Percentiles rank a stretch among this genome's conserved stretches.
Evolutionary conservation across 768 basidiomycete genomes (phyloP).

Genomic region (Podaxis sp.): DNA sequence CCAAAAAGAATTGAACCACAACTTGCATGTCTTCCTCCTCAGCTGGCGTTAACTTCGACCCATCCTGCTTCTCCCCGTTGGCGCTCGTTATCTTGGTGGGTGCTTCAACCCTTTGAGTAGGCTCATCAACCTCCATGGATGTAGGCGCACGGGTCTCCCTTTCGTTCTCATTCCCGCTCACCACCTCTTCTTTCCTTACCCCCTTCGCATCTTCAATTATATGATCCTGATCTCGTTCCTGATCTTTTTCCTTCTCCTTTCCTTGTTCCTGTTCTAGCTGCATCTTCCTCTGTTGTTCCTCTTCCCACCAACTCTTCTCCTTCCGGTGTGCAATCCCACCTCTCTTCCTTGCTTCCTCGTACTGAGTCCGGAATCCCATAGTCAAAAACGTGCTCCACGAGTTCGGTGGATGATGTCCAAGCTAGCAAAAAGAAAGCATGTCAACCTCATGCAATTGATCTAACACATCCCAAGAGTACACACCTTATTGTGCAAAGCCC

Average conservation of each 20-base stretch:
- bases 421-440: slow-evolving; percentile 28
- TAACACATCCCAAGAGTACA: slow-evolving; percentile 1
- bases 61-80: not conserved
- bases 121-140: not conserved
- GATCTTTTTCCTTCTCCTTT: not conserved
- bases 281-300: slow-evolving; percentile 6
- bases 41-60: not conserved
- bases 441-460: not conserved
- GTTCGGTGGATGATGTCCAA: slow-evolving; percentile 49
- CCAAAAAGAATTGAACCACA: slow-evolving; percentile 51
- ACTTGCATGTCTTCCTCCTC: slow-evolving; percentile 43
- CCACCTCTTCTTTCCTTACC: not conserved
- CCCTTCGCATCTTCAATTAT: not conserved
- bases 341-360: slow-evolving; percentile 47
- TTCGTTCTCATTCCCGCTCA: slow-evolving; percentile 9
- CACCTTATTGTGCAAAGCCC: slow-evolving; percentile 44
- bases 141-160: slow-evolving; percentile 3
- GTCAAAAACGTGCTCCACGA: slow-evolving; percentile 49
- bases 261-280: not conserved
- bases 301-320: slow-evolving; percentile 18
- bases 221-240: not conserved
- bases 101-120: not conserved
- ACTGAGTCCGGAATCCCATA: slow-evolving; percentile 25
- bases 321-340: slow-evolving; percentile 51
- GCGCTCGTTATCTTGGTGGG: not conserved